phyloP scores from a whole-genome alignment of 2,329 filamentous ascomycete genomes.

The Colletotrichum filicis region DNA sequence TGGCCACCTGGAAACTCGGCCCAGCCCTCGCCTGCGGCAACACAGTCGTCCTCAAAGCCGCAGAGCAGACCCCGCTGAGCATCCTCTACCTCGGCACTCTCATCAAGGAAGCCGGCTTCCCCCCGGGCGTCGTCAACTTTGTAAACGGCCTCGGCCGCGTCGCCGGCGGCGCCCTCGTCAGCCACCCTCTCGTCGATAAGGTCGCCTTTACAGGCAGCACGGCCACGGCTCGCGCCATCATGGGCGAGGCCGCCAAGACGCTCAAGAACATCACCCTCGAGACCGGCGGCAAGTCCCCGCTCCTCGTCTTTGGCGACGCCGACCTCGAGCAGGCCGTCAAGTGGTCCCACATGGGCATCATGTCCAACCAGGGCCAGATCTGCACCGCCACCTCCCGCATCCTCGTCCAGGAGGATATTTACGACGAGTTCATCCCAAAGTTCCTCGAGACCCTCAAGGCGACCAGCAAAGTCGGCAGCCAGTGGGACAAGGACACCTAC shows the following conservation, averaged over 20 bases:
- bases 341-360: slow-evolving; percentile 60
- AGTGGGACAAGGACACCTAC: slow-evolving; percentile 75
- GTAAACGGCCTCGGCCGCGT: slow-evolving; percentile 77
- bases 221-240: slow-evolving; percentile 76
- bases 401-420: slow-evolving; percentile 70
- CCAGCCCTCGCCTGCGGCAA: slow-evolving; percentile 75
- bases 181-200: slow-evolving; percentile 78
- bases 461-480: slow-evolving; percentile 73
- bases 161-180: slow-evolving; percentile 75
- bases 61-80: slow-evolving; percentile 74
- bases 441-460: slow-evolving; percentile 70
- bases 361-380: slow-evolving; percentile 72
- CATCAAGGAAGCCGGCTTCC: slow-evolving; percentile 79
- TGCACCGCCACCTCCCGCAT: slow-evolving; percentile 74
- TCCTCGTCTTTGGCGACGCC: slow-evolving; percentile 73
- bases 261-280: slow-evolving; percentile 75
- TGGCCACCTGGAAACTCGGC: slow-evolving; percentile 75
- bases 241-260: slow-evolving; percentile 76
- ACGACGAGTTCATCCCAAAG: slow-evolving; percentile 70
- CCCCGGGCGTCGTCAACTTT: slow-evolving; percentile 81
- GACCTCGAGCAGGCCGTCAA: slow-evolving; percentile 77
- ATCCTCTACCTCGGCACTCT: slow-evolving; percentile 74
- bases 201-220: slow-evolving; percentile 85
- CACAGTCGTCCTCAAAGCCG: slow-evolving; percentile 72
- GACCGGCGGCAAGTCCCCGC: slow-evolving; percentile 74